phyloP scores from a whole-genome alignment of 176 grass and related monocot species.

The Musa beccarii region DNA sequence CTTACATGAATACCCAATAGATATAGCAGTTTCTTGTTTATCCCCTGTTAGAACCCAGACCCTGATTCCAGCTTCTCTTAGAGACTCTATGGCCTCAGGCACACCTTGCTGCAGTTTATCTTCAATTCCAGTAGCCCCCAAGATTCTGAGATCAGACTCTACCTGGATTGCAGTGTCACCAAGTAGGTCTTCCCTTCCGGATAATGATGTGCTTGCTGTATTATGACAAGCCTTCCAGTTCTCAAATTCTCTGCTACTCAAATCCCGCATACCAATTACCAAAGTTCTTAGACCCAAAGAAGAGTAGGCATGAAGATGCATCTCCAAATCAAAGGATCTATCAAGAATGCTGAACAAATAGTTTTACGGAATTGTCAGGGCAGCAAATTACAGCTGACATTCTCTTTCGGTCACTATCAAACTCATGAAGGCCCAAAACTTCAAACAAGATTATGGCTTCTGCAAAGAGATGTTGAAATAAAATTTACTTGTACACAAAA shows the following conservation, averaged over 20 bases:
- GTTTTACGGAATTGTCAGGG: slow-evolving; percentile 53
- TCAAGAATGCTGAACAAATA: slow-evolving; percentile 63
- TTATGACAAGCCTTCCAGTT: slow-evolving; percentile 57
- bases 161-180: slow-evolving; percentile 43
- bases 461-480: not conserved
- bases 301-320: slow-evolving; percentile 66
- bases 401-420: slow-evolving; percentile 25
- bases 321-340: slow-evolving; percentile 36
- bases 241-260: slow-evolving; percentile 41
- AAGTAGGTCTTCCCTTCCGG: slow-evolving; percentile 46
- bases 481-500: too few species aligned
- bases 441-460: slow-evolving; percentile 12
- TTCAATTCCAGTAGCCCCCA: slow-evolving; percentile 85
- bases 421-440: slow-evolving; percentile 82
- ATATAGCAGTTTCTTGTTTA: slow-evolving; percentile 88
- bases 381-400: slow-evolving; percentile 82
- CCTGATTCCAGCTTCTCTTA: slow-evolving; percentile 64
- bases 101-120: slow-evolving; percentile 87
- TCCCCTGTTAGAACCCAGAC: slow-evolving; percentile 91
- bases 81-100: slow-evolving; percentile 81
- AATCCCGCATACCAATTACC: slow-evolving; percentile 48
- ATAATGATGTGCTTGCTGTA: slow-evolving; percentile 59
- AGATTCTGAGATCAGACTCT: slow-evolving; percentile 48
- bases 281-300: slow-evolving; percentile 71
- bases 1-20: slow-evolving; percentile 84